phyloP scores from a whole-genome alignment of 2,329 filamentous ascomycete species.

The Exophiala mesophila region DNA sequence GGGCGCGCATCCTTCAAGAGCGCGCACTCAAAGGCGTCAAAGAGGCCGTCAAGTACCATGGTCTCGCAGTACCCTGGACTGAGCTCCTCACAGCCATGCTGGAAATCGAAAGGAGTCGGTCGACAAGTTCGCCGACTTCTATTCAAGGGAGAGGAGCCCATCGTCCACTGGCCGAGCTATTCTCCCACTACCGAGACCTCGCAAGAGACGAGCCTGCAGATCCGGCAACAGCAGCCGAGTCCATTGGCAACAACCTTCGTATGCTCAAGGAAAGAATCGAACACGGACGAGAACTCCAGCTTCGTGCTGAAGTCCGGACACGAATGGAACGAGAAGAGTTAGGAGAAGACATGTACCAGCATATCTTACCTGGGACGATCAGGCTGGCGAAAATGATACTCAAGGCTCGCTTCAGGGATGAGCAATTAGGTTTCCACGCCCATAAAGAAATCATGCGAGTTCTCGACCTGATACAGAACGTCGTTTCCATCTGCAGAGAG shows the following conservation, averaged over 20 bases:
- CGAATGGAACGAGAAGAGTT: constrained; percentile 2
- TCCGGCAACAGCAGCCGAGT: too few species aligned
- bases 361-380: constrained; percentile 18
- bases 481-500: constrained; percentile 5
- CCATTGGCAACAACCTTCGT: neutral
- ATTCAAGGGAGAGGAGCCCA: constrained; percentile 9
- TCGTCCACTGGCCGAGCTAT: constrained; percentile 2
- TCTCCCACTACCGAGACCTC: neutral
- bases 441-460: constrained; percentile 12
- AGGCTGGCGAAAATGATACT: constrained; percentile 15
- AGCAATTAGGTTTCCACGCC: constrained; percentile 5
- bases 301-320: neutral
- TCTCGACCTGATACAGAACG: constrained; percentile 4
- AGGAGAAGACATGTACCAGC: constrained; percentile 20
- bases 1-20: constrained; percentile 6
- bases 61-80: constrained; percentile 27
- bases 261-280: neutral
- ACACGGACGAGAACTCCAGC: neutral
- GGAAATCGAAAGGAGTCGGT: constrained; percentile 6
- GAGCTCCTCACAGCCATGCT: constrained; percentile 15
- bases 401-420: constrained; percentile 9
- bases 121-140: constrained; percentile 8
- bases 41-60: constrained; percentile 21
- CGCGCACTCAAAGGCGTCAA: constrained; percentile 21
- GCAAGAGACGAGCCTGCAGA: neutral